A percentile compares a stretch with the other conserved stretches of the same genome.
Conservation (phyloP, 495 filamentous ascomycete species). For the Penicillium antarcticum region DNA sequence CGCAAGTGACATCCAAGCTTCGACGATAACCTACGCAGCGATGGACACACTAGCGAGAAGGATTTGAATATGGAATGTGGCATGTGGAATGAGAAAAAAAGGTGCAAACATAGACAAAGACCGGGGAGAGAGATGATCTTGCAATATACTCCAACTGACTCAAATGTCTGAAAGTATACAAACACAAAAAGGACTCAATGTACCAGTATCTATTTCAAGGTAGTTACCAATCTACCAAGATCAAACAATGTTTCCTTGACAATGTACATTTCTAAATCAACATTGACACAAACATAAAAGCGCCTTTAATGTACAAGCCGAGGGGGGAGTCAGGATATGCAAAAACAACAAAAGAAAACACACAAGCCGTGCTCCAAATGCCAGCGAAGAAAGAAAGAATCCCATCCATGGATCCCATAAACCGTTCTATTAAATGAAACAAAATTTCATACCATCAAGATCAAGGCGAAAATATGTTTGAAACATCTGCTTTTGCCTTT, state of each 20-base stretch:
- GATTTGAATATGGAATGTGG: neutral
- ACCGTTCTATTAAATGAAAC: slow-evolving; percentile 17
- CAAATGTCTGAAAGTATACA: neutral
- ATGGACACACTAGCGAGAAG: neutral
- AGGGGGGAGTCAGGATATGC: slow-evolving; percentile 24
- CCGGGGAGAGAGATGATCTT: neutral
- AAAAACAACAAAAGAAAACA: slow-evolving; percentile 15
- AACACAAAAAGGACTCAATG: slow-evolving; percentile 2
- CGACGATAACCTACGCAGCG: neutral
- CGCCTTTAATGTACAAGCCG: slow-evolving; percentile 32
- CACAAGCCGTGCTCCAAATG: slow-evolving; percentile 8
- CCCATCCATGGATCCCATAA: slow-evolving; percentile 2
- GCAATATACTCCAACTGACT: slow-evolving; percentile 1
- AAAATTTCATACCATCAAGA: neutral
- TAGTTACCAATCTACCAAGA: neutral
- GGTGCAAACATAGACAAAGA: slow-evolving; percentile 2
- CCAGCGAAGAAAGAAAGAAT: slow-evolving; percentile 11
- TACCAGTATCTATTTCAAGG: slow-evolving; percentile 4
- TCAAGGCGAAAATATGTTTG: neutral
- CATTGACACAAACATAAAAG: slow-evolving; percentile 8
- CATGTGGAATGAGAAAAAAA: neutral
- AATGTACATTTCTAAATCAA: slow-evolving; percentile 15
- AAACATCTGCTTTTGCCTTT: neutral
- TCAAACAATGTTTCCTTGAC: slow-evolving; percentile 2
- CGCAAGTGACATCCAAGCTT: neutral